These are phyloP conservation scores for Basipetospora chlamydospora DNA, from an alignment of 2,329 filamentous ascomycete genomes.

Conservation along the genomic window DNA sequence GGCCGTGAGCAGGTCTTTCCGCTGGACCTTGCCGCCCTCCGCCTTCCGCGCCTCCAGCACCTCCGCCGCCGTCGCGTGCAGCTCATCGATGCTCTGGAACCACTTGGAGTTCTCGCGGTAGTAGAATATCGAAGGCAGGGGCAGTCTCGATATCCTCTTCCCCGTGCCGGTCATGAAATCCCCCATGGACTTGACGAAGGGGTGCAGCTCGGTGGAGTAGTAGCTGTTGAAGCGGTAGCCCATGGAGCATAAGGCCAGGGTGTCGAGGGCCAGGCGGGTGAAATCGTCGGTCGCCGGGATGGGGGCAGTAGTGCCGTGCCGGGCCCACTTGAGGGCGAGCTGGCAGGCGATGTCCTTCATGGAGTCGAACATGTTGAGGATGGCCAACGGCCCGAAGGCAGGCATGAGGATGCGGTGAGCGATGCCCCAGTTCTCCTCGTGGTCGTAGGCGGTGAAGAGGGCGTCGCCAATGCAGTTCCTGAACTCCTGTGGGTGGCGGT, in stretches of 20 bases:
- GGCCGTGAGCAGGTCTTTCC: conserved; percentile 53
- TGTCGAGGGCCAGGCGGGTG: conserved; percentile 59
- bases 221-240: conserved; percentile 62
- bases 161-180: conserved; percentile 45
- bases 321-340: conserved; percentile 53
- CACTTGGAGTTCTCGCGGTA: conserved; percentile 34
- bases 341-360: conserved; percentile 56
- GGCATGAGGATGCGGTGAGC: conserved; percentile 53
- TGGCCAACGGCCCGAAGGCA: conserved; percentile 54
- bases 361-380: conserved; percentile 53
- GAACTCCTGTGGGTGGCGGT: conserved; percentile 25
- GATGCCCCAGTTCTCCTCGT: conserved; percentile 49
- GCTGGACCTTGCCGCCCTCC: conserved; percentile 28
- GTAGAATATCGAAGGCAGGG: conserved; percentile 33
- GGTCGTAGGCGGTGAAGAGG: conserved; percentile 42
- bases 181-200: conserved; percentile 54
- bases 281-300: conserved; percentile 54
- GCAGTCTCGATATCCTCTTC: conserved; percentile 12
- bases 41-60: conserved; percentile 43
- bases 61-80: conserved; percentile 42
- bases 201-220: conserved; percentile 51
- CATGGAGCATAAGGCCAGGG: conserved; percentile 58
- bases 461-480: conserved; percentile 48
- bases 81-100: conserved; percentile 34
- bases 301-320: conserved; percentile 39